phyloP scores from a whole-genome alignment of 176 grass and related monocot species.

The Paspalum vaginatum region DNA sequence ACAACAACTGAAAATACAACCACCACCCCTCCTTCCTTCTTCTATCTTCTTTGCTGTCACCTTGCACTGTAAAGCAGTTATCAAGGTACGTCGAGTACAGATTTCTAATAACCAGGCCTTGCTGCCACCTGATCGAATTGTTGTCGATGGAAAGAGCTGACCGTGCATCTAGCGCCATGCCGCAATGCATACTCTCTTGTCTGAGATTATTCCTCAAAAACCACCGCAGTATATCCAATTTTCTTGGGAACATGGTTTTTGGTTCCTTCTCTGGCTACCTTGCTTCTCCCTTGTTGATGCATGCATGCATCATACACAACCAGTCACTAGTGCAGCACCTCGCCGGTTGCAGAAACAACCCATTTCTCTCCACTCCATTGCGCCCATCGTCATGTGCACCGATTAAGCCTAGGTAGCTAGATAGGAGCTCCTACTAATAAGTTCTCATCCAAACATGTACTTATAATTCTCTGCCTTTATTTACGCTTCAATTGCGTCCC shows the following conservation, averaged over 20 bases:
- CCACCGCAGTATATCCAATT: background rate
- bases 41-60: background rate
- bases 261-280: no score
- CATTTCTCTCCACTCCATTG: background rate
- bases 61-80: background rate
- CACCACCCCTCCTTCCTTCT: background rate
- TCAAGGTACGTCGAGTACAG: background rate
- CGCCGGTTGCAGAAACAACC: background rate
- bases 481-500: no score
- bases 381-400: background rate
- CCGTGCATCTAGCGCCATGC: no score
- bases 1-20: no score
- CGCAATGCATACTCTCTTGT: no score
- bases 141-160: no score
- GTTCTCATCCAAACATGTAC: background rate
- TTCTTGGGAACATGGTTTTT: no score
- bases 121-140: no score
- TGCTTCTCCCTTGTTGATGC: no score
- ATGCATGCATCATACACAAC: background rate
- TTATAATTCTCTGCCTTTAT: background rate
- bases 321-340: background rate
- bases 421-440: no score
- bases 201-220: background rate
- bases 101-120: background rate
- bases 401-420: no score